These are phyloP conservation scores for Tausonia pullulans DNA, from an alignment of 1,284 basidiomycete species.

Conservation along the genomic window DNA sequence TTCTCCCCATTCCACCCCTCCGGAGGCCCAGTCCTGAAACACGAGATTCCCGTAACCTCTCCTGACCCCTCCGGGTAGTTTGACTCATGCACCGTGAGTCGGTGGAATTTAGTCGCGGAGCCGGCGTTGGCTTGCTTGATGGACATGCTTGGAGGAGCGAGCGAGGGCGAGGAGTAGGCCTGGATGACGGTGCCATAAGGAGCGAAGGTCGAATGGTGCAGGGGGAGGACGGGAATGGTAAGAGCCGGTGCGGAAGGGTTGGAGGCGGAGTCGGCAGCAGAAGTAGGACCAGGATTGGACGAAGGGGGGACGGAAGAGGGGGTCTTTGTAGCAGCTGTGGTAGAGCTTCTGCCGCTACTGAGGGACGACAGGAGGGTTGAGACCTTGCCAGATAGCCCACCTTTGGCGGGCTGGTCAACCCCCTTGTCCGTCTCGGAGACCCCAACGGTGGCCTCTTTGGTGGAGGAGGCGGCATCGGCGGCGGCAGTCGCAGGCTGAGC, in stretches of 20 bases:
- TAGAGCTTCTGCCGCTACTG: background rate
- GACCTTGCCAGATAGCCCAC: background rate
- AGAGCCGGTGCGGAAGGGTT: constrained; percentile 20
- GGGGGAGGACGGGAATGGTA: constrained; percentile 53
- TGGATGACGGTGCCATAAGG: constrained; percentile 81
- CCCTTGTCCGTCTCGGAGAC: too few relatives aligned
- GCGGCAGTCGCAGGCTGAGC: constrained; percentile 21
- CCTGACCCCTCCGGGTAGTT: constrained; percentile 48
- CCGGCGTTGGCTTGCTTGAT: constrained; percentile 75
- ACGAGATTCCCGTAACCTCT: constrained; percentile 49
- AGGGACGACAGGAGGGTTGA: background rate
- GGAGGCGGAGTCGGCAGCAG: background rate
- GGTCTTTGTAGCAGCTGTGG: background rate
- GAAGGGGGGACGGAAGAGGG: background rate
- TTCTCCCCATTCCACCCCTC: constrained; percentile 22
- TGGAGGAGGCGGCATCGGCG: constrained; percentile 14
- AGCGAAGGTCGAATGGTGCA: constrained; percentile 72
- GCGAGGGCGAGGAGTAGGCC: constrained; percentile 40
- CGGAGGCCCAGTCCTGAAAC: constrained; percentile 53
- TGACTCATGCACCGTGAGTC: constrained; percentile 54
- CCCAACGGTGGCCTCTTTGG: too few relatives aligned
- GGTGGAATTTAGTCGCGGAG: constrained; percentile 80
- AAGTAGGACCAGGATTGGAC: background rate
- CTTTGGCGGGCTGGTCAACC: background rate
- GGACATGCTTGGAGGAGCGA: constrained; percentile 42